These are phyloP conservation scores for Acidiella bohemica DNA, from an alignment of 495 filamentous ascomycete genomes.

Conservation along the genomic window DNA sequence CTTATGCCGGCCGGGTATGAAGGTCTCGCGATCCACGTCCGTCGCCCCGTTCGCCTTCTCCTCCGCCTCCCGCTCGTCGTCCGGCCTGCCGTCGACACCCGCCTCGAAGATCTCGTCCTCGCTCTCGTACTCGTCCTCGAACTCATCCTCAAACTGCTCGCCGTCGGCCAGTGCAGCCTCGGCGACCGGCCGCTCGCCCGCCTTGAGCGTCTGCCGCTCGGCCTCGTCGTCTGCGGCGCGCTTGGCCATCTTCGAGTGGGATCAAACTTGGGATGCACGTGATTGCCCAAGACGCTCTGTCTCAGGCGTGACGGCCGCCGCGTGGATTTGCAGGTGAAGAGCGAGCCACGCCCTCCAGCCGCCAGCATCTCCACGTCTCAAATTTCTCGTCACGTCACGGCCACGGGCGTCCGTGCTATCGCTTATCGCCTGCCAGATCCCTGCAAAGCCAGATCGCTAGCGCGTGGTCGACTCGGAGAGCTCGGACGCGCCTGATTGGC, in stretches of 20 bases:
- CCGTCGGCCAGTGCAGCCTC: constrained; percentile 39
- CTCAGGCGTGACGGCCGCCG: constrained; percentile 12
- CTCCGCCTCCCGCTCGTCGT: constrained; percentile 83
- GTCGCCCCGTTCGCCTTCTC: constrained; percentile 61
- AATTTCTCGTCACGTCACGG: no score
- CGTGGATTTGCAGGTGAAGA: background rate
- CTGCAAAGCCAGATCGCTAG: no score
- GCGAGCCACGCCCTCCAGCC: no score
- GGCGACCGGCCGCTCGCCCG: constrained; percentile 28
- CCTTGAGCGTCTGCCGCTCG: constrained; percentile 28
- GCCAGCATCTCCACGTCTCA: no score
- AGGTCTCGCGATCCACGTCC: constrained; percentile 84
- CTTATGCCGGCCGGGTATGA: constrained; percentile 81
- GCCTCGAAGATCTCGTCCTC: constrained; percentile 94
- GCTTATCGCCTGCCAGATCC: no score
- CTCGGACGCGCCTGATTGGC: no score
- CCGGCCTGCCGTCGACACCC: constrained; percentile 80
- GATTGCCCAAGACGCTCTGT: constrained; percentile 15
- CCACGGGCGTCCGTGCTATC: no score
- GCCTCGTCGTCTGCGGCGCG: constrained; percentile 30
- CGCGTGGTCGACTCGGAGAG: no score
- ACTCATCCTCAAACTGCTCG: constrained; percentile 91
- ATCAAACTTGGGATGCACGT: constrained; percentile 11
- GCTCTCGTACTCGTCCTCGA: constrained; percentile 92
- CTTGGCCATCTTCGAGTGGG: constrained; percentile 27